Evolutionary conservation across 768 basidiomycete species (phyloP).

Genomic region (Russula foetens): DNA sequence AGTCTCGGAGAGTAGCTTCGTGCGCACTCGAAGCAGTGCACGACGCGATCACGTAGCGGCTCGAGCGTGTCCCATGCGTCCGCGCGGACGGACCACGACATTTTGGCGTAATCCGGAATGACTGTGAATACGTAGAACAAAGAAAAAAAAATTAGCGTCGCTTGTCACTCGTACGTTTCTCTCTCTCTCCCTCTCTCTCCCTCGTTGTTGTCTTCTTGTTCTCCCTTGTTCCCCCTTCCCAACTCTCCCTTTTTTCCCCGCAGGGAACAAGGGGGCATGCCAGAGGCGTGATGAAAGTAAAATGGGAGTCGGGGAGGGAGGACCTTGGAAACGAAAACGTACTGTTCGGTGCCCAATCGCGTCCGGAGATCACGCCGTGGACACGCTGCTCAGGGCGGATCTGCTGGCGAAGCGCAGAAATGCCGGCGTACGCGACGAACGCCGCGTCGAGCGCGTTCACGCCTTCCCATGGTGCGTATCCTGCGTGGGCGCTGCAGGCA

Average conservation of each 20-base stretch:
- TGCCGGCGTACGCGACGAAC: conserved; percentile 69
- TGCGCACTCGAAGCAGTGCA: conserved; percentile 63
- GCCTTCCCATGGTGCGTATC: conserved; percentile 81
- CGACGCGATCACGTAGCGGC: conserved; percentile 48
- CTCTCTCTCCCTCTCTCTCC: no score
- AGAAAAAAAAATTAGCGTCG: neutral
- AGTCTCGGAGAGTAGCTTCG: no score
- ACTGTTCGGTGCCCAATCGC: conserved; percentile 66
- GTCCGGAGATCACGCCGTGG: conserved; percentile 68
- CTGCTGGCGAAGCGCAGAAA: conserved; percentile 81
- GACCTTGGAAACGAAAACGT: conserved; percentile 22
- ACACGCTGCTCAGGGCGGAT: conserved; percentile 74
- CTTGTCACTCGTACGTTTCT: neutral
- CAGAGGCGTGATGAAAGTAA: neutral
- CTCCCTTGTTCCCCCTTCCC: no score
- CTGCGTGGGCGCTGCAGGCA: conserved; percentile 61
- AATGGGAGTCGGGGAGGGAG: neutral
- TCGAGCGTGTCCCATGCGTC: conserved; percentile 50
- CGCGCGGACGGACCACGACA: conserved; percentile 67
- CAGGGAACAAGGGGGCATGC: neutral
- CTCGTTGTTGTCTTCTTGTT: no score
- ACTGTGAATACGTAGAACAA: conserved; percentile 36
- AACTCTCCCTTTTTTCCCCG: neutral
- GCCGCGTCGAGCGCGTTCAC: conserved; percentile 85
- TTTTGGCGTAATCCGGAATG: conserved; percentile 74